A percentile compares a stretch with the other conserved stretches of the same genome.
These are phyloP conservation scores for Populus tremula DNA, from an alignment of 345 rosid species.

Conservation along the genomic window DNA sequence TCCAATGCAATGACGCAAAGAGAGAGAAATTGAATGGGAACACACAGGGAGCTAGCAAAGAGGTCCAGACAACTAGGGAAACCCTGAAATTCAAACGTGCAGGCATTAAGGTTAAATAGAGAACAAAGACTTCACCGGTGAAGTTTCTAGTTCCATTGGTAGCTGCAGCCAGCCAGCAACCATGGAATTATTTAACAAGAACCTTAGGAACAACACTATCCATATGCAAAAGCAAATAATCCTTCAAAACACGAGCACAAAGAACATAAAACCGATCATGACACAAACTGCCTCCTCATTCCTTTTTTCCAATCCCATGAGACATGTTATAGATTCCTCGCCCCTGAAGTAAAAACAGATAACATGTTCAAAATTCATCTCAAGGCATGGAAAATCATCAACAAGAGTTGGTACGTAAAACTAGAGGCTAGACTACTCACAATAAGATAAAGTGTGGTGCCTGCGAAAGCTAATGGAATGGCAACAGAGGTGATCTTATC, in stretches of 20 bases:
- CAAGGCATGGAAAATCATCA: background rate
- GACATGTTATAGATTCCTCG: constrained; percentile 87
- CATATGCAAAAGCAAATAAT: constrained; percentile 17
- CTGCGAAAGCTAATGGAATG: constrained; percentile 74
- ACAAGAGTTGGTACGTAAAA: background rate
- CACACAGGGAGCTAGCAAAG: background rate
- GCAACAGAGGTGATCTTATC: constrained; percentile 91
- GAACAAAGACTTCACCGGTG: background rate
- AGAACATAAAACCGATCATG: background rate
- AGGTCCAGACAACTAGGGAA: background rate
- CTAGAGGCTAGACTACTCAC: constrained; percentile 41
- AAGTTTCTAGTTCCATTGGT: constrained; percentile 7
- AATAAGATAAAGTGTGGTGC: constrained; percentile 49
- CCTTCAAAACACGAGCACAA: constrained; percentile 9
- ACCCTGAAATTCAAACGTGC: background rate
- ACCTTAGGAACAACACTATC: constrained; percentile 2
- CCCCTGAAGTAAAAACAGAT: constrained; percentile 43
- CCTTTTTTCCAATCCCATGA: constrained; percentile 80
- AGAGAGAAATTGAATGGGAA: background rate
- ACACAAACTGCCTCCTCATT: constrained; percentile 38
- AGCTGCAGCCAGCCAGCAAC: constrained; percentile 15
- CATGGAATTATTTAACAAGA: constrained; percentile 44
- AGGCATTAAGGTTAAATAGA: background rate
- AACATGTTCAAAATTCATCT: background rate
- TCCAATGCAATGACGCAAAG: background rate